phyloP scores from a whole-genome alignment of 306 rosid genomes.

The Astragalus membranaceus region DNA sequence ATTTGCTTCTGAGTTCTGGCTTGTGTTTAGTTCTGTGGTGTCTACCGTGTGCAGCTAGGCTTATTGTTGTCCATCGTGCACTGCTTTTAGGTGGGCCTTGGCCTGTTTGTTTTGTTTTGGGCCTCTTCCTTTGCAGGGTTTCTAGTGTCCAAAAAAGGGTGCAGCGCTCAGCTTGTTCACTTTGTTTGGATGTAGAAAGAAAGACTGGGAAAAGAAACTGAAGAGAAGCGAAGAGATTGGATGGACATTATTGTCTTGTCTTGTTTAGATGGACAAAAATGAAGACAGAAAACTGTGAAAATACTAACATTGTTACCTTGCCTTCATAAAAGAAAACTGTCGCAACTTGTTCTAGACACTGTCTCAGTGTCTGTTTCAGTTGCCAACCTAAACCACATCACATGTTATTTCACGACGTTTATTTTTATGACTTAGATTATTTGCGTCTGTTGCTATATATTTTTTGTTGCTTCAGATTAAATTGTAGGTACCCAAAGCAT shows the following conservation, averaged over 20 bases:
- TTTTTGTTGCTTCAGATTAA: not conserved
- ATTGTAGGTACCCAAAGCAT: conserved; percentile 21
- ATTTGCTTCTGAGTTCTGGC: not conserved
- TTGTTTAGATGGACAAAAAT: not conserved
- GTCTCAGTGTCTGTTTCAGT: not conserved
- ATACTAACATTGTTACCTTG: no score
- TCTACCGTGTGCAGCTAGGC: no score
- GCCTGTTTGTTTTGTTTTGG: no score
- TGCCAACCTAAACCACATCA: not conserved
- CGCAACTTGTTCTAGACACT: not conserved
- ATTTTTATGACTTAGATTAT: not conserved
- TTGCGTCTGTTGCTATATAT: not conserved
- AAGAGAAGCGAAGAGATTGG: not conserved
- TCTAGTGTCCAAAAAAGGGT: not conserved
- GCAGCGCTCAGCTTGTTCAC: not conserved
- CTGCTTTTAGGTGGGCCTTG: no score
- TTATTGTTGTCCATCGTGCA: no score
- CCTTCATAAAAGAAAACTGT: not conserved
- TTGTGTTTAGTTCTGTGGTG: no score
- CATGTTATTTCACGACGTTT: not conserved
- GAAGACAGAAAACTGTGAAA: not conserved
- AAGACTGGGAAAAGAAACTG: not conserved
- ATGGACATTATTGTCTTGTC: not conserved
- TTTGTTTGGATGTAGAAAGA: not conserved
- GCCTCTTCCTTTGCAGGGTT: no score